Evolutionary conservation across 2,329 filamentous ascomycete genomes (phyloP), one percentile per base, ranked within the genome.

Genomic region (Plenodomus biglobosus): DNA sequence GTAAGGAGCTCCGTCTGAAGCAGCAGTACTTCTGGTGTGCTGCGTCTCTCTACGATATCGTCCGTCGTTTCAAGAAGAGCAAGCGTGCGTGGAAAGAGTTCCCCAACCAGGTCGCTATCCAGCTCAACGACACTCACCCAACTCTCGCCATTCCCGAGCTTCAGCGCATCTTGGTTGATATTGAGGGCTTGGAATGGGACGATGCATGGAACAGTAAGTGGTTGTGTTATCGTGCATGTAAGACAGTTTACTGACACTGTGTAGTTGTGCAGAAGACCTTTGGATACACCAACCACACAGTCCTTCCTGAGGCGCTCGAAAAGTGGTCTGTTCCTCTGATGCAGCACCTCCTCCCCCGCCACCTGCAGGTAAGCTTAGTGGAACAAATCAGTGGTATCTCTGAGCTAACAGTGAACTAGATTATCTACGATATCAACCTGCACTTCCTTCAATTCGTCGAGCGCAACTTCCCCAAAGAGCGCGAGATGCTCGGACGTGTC

Each of bases 21-120:
- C 94, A 99, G 74, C 94, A 99, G 73, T 99, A 99, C 80, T 99
- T 99, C 78, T 99, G 94, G 94, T 95, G 96, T 67, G 92, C 94
- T 43, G 94, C 94, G 15, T 99, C 94, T 15, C 81, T 99, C 3
- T 90, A 90, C 68, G 94, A 99, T 66, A 99, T 99, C 69, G 88
- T 99, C 51, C 88, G 94, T 49, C 86, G 94, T 50, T 99, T 97
- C 85, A 99, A 97, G 81, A 99, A 97, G 82, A 85, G 90, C 16
- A 91, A 90, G 78, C 86, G 92, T 55, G 78, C 87, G 7, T 99
- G 94, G 94, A 86, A 76, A 58, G 88, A 95, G 66, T 99, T 99
- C 75, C 81, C 92, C 38, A 92, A 95, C 41, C 91, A 96, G 71
- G 87, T 97, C 51, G 94, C 94, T 36, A 97, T 99, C 59, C 94